Evolutionary conservation across 2,329 filamentous ascomycete genomes (phyloP), one percentile per base, ranked within the genome.

Genomic region (Aspergillus quadricinctus): DNA sequence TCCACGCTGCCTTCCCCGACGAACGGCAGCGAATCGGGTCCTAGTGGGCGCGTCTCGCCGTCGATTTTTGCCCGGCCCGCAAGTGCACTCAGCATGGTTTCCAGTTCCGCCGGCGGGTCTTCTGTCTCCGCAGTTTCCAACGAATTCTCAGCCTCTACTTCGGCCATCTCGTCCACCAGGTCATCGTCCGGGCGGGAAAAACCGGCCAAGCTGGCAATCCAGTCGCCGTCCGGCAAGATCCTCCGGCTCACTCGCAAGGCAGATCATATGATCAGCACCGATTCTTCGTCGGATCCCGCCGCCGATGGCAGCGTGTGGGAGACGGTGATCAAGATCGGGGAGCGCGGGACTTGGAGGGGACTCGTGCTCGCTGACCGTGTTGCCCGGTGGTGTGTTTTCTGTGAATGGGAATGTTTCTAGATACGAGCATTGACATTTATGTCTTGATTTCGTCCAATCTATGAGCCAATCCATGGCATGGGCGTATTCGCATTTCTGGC

Each of bases 171-270:
- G 0, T 74, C 73, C 2, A 66, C 56, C n/a, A 69, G 64, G 25
- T 73, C 72, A 1, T 52, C 57, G 19, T 68, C 64, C 19, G 69
- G 67, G 5, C 69, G 72, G 1, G 73, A 86, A 69, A 99, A 99
- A 73, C 93, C 94, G 2, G 94, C 94, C 4, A 99, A 99, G 74
- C 76, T 99, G 53, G 94, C 94, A 0, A 93, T 99, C 55, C 94
- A 99, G 75, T 91, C 89, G 5, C 94, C 94, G 0, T 89, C 88
- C 29, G 94, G 95, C 59, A 97, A 97, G 78, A 97, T 99, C 64
- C 83, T 97, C 57, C 82, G 94, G 53, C 80, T 80, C 31, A 78
- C 71, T 28, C 73, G 78, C 27, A 80, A 79, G 60, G 72, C 75
- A 6, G 78, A 80, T 45, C 76, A 78, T 54, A 74, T 77, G 69